Evolutionary conservation across 176 grass and related monocot species (phyloP), one percentile per base, ranked within the genome.

Genomic region (Pharus latifolius): DNA sequence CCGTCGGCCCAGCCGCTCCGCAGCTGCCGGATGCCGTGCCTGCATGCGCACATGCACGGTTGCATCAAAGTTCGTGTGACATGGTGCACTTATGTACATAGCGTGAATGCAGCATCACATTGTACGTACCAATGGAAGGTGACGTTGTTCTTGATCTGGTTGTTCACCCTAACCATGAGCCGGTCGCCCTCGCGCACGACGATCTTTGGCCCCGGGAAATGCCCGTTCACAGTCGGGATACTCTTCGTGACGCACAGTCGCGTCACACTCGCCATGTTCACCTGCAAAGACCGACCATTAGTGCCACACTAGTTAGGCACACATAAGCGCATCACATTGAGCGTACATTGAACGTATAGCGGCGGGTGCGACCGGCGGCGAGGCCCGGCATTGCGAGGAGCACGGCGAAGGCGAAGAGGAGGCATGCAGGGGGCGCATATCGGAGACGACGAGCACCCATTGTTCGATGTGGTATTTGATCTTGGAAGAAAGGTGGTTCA

Each of bases 201-300:
- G 67, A 88, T 14, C 80, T 10, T 67, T 2, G 85, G 85, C 11
- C 89, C 89, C 24, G 85, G 85, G 56, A 88, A 92, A 55, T 7
- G 67, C 0, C 85, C 85, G 73, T 92, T 88, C 63, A 85, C 81
- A 11, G 89, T 88, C 22, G 79, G 72, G 43, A 92, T 63, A 85
- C 81, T 92, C 89, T 82, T 92, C 10, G 73, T 85, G 77, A 51
- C 62, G 80, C 89, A 92, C 41, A 92, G 77, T 17, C 89, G 53
- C 15, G 89, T 85, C 69, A 88, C 77, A 31, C 83, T 88, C 1
- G 81, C 78, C 85, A 88, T 85, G 16, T 60, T 80, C 60, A 92
- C 82, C 88, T 91, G 70, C 64, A 16, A 58, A 30, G 11, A 2
- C n/a, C 22, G 16, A 9, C 50, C 50, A 29, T 29, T 43, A n/a